Percentiles rank a stretch among this genome's conserved stretches.
Conservation (phyloP, 352 stramenopile genomes). For the Aphanomyces stellatus region DNA sequence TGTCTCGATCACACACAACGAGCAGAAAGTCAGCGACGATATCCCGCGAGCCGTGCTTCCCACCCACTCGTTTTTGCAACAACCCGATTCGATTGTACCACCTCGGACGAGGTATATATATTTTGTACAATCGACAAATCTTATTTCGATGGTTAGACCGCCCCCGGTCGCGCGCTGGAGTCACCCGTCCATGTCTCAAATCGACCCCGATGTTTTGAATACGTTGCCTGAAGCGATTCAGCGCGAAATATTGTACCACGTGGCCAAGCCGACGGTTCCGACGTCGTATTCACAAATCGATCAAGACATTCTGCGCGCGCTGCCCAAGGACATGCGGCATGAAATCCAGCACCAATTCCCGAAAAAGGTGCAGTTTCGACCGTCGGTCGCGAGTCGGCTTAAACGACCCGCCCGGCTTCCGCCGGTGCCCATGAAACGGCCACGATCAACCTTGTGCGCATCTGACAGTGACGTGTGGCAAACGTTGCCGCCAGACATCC, state of each 20-base stretch:
- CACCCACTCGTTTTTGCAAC: too few species aligned
- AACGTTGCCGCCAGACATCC: slow-evolving; percentile 1
- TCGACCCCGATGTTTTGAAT: slow-evolving; percentile 50
- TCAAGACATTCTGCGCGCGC: slow-evolving; percentile 56
- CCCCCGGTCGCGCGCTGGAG: neutral
- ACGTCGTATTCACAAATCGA: slow-evolving; percentile 58
- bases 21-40: too few species aligned
- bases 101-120: too few species aligned
- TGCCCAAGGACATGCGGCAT: slow-evolving; percentile 53
- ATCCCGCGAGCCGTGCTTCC: too few species aligned
- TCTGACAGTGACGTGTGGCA: neutral
- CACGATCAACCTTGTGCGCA: neutral
- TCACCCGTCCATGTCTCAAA: slow-evolving; percentile 38
- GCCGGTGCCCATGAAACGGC: neutral
- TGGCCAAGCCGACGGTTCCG: slow-evolving; percentile 29
- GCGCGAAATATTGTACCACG: slow-evolving; percentile 47
- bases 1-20: too few species aligned
- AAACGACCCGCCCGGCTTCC: neutral
- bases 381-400: neutral
- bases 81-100: too few species aligned
- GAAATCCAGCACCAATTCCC: slow-evolving; percentile 32
- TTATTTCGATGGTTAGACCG: too few species aligned
- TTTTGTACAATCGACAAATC: too few species aligned
- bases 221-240: slow-evolving; percentile 46
- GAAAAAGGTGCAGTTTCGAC: neutral